A percentile compares a stretch with the other conserved stretches of the same genome.
These are phyloP conservation scores for Trametes polyzona DNA, from an alignment of 1,284 basidiomycete genomes.

Conservation along the genomic window DNA sequence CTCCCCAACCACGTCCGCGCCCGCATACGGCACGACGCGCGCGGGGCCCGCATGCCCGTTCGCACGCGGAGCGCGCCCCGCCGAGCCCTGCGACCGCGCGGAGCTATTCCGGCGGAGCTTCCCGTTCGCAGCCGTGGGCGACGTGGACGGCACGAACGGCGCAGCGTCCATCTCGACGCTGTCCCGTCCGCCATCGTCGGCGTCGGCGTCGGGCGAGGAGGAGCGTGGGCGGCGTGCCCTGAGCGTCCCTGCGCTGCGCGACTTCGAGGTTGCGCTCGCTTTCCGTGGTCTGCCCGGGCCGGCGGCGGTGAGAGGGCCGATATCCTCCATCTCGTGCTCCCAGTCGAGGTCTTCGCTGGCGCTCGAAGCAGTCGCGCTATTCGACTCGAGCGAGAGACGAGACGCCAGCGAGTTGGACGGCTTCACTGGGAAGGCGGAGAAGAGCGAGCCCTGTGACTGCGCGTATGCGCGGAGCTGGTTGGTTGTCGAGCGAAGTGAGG, in stretches of 20 bases:
- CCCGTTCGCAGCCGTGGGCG: neutral
- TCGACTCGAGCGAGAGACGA: constrained; percentile 35
- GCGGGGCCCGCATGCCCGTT: neutral
- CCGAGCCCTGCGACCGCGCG: constrained; percentile 5
- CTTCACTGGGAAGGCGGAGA: constrained; percentile 24
- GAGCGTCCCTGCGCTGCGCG: neutral
- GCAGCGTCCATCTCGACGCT: constrained; percentile 23
- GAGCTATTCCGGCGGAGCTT: constrained; percentile 14
- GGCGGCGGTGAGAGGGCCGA: constrained; percentile 13
- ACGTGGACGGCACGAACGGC: constrained; percentile 2
- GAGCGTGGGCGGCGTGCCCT: neutral
- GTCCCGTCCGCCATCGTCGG: constrained; percentile 4
- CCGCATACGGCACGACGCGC: constrained; percentile 13
- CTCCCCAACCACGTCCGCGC: neutral
- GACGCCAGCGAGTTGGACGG: constrained; percentile 24
- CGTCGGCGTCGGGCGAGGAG: neutral
- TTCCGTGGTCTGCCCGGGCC: neutral
- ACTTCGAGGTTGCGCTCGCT: neutral
- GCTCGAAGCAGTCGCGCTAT: constrained; percentile 32
- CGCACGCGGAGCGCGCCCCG: no score
- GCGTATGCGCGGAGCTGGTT: constrained; percentile 13
- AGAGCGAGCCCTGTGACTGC: constrained; percentile 20
- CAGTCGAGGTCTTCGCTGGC: constrained; percentile 37
- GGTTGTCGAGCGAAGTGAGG: constrained; percentile 19
- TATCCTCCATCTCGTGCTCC: constrained; percentile 36